Conservation (phyloP, 2,329 filamentous ascomycete genomes). For the Aspergillus quadricinctus region DNA sequence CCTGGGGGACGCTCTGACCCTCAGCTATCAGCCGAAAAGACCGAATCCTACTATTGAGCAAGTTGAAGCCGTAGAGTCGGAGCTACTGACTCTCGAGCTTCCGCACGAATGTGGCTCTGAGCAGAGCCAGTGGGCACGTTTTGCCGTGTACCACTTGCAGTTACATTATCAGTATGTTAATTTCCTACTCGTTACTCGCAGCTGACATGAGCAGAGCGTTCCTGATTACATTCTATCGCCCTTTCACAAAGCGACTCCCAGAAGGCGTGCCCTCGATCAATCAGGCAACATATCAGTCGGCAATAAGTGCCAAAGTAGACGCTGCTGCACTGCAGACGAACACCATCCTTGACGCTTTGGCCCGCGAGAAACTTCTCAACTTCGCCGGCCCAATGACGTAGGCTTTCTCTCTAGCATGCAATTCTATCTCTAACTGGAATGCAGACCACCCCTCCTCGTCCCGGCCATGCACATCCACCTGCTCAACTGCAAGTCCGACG, state of each 20-base stretch:
- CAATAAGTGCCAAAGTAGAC: slow-evolving; percentile 19
- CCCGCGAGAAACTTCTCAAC: slow-evolving; percentile 18
- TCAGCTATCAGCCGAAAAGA: slow-evolving; percentile 21
- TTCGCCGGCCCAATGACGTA: slow-evolving; percentile 23
- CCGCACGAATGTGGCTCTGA: slow-evolving; percentile 13
- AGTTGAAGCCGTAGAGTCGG: slow-evolving; percentile 19
- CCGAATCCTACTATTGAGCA: slow-evolving; percentile 13
- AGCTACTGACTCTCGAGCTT: slow-evolving; percentile 14
- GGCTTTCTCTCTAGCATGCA: not conserved
- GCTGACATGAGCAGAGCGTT: slow-evolving; percentile 18
- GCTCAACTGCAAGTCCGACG: slow-evolving; percentile 20
- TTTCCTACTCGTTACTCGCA: not conserved
- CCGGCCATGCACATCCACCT: slow-evolving; percentile 25
- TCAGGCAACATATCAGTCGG: slow-evolving; percentile 17
- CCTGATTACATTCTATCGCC: slow-evolving; percentile 27
- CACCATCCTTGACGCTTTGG: slow-evolving; percentile 22
- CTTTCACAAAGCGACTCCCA: slow-evolving; percentile 18
- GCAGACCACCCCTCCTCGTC: slow-evolving; percentile 14
- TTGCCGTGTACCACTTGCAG: slow-evolving; percentile 24
- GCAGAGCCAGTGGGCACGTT: slow-evolving; percentile 10
- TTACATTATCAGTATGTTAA: slow-evolving; percentile 25
- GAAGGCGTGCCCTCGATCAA: slow-evolving; percentile 11
- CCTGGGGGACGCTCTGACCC: slow-evolving; percentile 20
- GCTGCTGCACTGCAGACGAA: slow-evolving; percentile 25
- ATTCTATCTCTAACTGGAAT: not conserved